Evolutionary conservation across 768 basidiomycete genomes (phyloP).

Genomic region (Coprinopsis marcescibilis): DNA sequence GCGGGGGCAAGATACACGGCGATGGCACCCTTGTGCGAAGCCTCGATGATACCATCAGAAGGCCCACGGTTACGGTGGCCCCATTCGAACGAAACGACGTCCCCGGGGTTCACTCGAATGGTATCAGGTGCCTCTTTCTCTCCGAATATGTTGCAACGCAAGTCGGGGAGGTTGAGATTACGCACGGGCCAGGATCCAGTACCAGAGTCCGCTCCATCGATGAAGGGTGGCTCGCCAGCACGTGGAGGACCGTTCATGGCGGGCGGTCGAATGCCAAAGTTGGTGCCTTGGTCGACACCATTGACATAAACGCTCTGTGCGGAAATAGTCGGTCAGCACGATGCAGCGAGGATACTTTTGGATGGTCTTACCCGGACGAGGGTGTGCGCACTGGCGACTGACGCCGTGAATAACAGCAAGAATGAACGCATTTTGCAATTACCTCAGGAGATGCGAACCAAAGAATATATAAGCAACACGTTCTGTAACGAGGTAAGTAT

Average conservation of each 20-base stretch:
- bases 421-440: conserved; percentile 5
- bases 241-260: conserved; percentile 12
- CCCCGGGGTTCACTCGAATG: conserved; percentile 26
- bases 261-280: conserved; percentile 10
- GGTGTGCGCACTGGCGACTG: conserved; percentile 7
- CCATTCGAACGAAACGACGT: conserved; percentile 31
- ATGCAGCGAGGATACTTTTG: background rate
- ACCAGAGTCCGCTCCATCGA: conserved; percentile 11
- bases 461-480: background rate
- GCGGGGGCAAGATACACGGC: conserved; percentile 28
- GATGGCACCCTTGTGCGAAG: conserved; percentile 31
- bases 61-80: conserved; percentile 19
- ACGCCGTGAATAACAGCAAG: background rate
- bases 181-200: conserved; percentile 11
- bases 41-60: conserved; percentile 29
- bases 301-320: conserved; percentile 27
- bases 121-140: conserved; percentile 14
- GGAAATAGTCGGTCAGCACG: background rate
- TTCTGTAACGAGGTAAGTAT: background rate
- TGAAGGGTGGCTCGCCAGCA: conserved; percentile 9
- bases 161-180: conserved; percentile 22
- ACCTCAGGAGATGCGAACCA: background rate
- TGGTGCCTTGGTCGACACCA: conserved; percentile 28
- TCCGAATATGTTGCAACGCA: conserved; percentile 22
- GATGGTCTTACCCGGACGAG: conserved; percentile 5